Base-by-base conservation (phyloP, 78 protist species). In the Speleostelium caveatum region DNA sequence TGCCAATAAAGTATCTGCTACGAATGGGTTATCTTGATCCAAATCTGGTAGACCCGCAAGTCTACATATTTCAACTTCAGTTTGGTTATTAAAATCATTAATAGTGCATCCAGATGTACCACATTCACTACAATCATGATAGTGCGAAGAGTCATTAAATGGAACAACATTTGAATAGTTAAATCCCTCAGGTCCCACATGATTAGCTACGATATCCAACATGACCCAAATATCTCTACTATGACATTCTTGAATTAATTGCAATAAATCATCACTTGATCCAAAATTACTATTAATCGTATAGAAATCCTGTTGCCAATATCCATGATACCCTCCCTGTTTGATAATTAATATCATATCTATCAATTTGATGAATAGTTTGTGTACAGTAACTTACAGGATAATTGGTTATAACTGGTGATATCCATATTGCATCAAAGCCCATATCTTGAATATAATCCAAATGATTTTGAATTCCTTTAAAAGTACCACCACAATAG, bases 351-450 rank as follows among this genome's bases (percentile, higher is more conserved):
- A 28, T 17, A 30, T 30, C 24, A n/a, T n/a, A n/a, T n/a, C n/a
- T n/a, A n/a, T n/a, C n/a, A n/a, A n/a, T 68, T 22, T 35, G 8
- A 32, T 55, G 45, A 74, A 28, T 22, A 17, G 4, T 26, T 24
- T 63, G n/a, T 26, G 10, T 10, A 42, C 3, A 33, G 63, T 41
- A 83, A 33, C 97, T 86, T 32, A 89, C 96, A 17, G 69, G 94
- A 12, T 73, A 59, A 65, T 96, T 95, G 0, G 73, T 68, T 36
- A 93, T 76, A 1, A 96, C 77, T 2, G 99, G 98, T 33, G 97
- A 85, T 56, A 97, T 97, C 98, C 98, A 98, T 16, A 98, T 90
- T 10, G 99, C 99, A 61, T 97, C 95, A 51, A 96, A 95, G 49
- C 98, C 99, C 95, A 98, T 75, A 7, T 93, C 95, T 51, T 26